phyloP scores from a whole-genome alignment of 192 early-diverging fungal species.

The Podila epicladia region DNA sequence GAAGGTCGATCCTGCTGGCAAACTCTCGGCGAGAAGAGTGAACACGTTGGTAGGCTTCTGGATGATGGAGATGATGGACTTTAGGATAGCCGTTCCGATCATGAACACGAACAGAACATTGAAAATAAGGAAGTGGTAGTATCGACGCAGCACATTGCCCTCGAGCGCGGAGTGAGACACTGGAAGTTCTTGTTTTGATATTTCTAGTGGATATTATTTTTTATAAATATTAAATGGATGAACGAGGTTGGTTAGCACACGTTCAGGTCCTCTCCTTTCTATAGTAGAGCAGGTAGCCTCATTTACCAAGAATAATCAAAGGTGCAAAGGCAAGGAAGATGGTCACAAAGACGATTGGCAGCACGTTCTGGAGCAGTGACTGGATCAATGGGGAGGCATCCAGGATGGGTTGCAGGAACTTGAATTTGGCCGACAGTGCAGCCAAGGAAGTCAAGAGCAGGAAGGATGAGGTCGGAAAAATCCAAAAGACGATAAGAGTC shows the following conservation, averaged over 20 bases:
- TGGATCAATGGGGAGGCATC: slow-evolving; percentile 51
- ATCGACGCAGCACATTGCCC: slow-evolving; percentile 60
- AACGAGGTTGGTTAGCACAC: too few species aligned
- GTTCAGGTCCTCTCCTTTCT: not conserved
- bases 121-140: slow-evolving; percentile 71
- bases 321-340: slow-evolving; percentile 64
- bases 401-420: slow-evolving; percentile 58
- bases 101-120: slow-evolving; percentile 71
- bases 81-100: slow-evolving; percentile 63
- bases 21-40: slow-evolving; percentile 55
- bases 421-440: slow-evolving; percentile 55
- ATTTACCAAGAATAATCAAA: slow-evolving; percentile 62
- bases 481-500: slow-evolving; percentile 71
- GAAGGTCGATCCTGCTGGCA: slow-evolving; percentile 68
- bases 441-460: slow-evolving; percentile 63
- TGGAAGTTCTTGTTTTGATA: slow-evolving; percentile 67
- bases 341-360: slow-evolving; percentile 67
- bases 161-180: slow-evolving; percentile 67
- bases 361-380: slow-evolving; percentile 61
- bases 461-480: slow-evolving; percentile 68
- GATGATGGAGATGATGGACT: slow-evolving; percentile 57
- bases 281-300: too few species aligned
- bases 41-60: slow-evolving; percentile 62
- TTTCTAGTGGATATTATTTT: slow-evolving; percentile 45
- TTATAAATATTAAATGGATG: not conserved